Evolutionary conservation across 768 basidiomycete genomes (phyloP).

Genomic region (Russula vinacea): DNA sequence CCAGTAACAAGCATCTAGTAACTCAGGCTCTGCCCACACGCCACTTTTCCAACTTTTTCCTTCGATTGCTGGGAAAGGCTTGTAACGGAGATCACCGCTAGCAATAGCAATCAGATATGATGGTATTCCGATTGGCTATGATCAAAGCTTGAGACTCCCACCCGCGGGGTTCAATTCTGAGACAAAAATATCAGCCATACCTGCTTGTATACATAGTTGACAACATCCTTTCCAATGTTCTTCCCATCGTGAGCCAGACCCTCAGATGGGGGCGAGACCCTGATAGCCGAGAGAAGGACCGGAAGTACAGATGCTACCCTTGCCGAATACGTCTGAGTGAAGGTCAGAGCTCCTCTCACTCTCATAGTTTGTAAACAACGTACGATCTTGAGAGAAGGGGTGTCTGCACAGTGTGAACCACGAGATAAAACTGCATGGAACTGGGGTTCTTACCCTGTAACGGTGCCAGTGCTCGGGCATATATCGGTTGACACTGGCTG

Average conservation of each 20-base stretch:
- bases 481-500: conserved; percentile 91
- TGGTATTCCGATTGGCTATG: conserved; percentile 78
- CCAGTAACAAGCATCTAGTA: conserved; percentile 73
- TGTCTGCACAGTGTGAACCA: conserved; percentile 49
- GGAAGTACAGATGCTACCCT: conserved; percentile 75
- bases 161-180: background rate
- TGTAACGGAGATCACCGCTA: conserved; percentile 75
- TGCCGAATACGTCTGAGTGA: conserved; percentile 74
- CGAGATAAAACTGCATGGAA: background rate
- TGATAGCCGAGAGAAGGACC: conserved; percentile 79
- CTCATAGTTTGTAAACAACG: conserved; percentile 31
- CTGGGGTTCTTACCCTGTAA: conserved; percentile 58
- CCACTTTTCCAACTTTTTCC: conserved; percentile 79
- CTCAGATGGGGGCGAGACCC: conserved; percentile 69
- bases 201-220: conserved; percentile 76
- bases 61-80: conserved; percentile 52
- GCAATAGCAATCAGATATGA: conserved; percentile 93
- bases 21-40: conserved; percentile 87
- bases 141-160: conserved; percentile 3
- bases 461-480: conserved; percentile 75
- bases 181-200: conserved; percentile 39
- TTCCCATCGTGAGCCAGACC: conserved; percentile 73
- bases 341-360: background rate
- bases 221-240: conserved; percentile 65
- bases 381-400: conserved; percentile 82